Base-by-base conservation (phyloP, 345 rosid genomes). In the Heritiera fomes region DNA sequence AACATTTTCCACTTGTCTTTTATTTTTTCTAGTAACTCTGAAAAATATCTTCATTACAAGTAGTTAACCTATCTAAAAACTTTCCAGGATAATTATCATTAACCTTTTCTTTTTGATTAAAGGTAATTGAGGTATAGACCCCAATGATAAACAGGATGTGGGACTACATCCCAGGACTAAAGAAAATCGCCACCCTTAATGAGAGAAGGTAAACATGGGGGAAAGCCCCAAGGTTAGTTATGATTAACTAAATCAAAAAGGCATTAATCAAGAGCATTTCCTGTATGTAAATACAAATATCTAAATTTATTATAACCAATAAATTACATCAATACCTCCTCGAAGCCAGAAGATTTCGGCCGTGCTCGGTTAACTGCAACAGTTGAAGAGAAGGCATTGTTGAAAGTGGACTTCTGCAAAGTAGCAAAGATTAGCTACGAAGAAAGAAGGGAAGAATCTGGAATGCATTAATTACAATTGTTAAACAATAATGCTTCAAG, bases 341-440 rank as follows among this genome's bases (percentile, higher is more conserved):
- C 5, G 97, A 90, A 46, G 96, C 94, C 67, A 95, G 82, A 73
- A 93, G 90, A 85, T 87, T 82, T 13, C 89, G 89, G 23, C 99
- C 99, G 72, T 78, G 93, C 84, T 93, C 94, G 5, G 99, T 95
- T 86, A 93, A 82, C 82, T 90, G 92, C 86, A 95, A 90, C 61
- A 93, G 85, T 85, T 92, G 98, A 72, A 93, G 98, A 83, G 96
- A 93, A 86, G 94, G 89, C 99, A 95, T 95, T 84, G 82, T 85
- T 83, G 66, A 82, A 66, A n/a, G 13, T 43, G 71, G 43, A 46
- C 64, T 68, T 50, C 70, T 60, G 32, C 46, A 79, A 62, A 9
- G 74, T 14, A 76, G 50, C 63, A 72, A 76, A 79, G 56, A 55
- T 62, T 50, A 83, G 80, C 65, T 70, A 73, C 77, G 72, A 61